Base-by-base conservation (phyloP, 805 yeast genomes). In the Kodamaea nitidulidarum region DNA sequence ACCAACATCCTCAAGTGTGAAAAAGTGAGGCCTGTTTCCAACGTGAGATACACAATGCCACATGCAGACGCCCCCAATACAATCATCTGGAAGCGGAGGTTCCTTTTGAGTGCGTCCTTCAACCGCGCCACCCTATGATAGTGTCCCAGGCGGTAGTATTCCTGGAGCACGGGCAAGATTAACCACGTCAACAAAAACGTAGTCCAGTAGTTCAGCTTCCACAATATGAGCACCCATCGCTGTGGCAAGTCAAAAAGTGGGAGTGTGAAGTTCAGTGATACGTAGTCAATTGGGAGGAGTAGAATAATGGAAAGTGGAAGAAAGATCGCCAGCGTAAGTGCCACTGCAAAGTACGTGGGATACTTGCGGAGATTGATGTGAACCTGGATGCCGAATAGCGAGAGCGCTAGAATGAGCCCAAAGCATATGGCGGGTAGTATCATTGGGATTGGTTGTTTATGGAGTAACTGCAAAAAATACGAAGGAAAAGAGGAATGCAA, bases 171-270 rank as follows among this genome's bases (percentile, higher is more conserved):
- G 0, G 95, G 95, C 35, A 87, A 58, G 1, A 84, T 46, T 5
- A 77, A 61, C 95, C 95, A 87, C 30, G 95, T 87, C 39, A 86
- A 61, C n/a, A 70, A 52, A 50, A 86, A 87, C 0, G 95, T 84
- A 7, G 76, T 61, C 95, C 95, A 87, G 58, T 87, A 87, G 38
- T 82, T 79, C 34, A 76, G 51, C 49, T 83, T 73, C 95, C 95
- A 87, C 28, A 83, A 52, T 4, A 67, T 53, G n/a, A 78, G 61
- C 4, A 83, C 68, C 7, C 69, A 67, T 1, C 52, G 41, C 38
- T 76, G 71, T 2, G 64, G 58, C 31, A 84, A 46, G 35, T 69
- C 70, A 47, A 81, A 70, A 49, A 78, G 58, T 11, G 55, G 47
- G n/a, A 60, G 38, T 12, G 24, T 21, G 32, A 29, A 39, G 55